Base-by-base conservation (phyloP, 1,284 basidiomycete species). In the Boletellus sp. region DNA sequence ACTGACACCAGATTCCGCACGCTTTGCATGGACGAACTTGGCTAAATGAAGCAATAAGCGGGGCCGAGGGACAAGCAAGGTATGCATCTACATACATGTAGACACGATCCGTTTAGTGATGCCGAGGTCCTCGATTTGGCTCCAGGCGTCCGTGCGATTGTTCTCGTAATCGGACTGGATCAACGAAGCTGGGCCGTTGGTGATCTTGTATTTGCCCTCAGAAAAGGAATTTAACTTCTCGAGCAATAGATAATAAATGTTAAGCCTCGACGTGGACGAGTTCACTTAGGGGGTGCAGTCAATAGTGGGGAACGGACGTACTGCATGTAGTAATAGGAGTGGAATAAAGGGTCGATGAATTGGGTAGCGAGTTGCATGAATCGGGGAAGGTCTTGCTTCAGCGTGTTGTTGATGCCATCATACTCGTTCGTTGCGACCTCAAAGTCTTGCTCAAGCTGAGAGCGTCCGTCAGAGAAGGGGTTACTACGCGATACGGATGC, bases 241-340 rank as follows among this genome's bases (percentile, higher is more conserved):
- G 55, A 96, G 79, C 66, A 97, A 85, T 54, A 96, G 76, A 71
- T 97, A 97, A 72, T 87, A 96, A 51, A 97, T 89, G 71, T 97
- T 97, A 60, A 96, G 74, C 71, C 89, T 95, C 38, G 46, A 40
- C 49, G 37, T 51, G n/a, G 46, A 35, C n/a, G 32, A 28, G 39
- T 22, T 47, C 44, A 40, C n/a, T 44, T 22, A 36, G 52, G 30
- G 38, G 32, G 53, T 44, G 32, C 13, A 42, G 16, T 3, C 28
- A 49, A 37, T 7, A 28, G 54, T 38, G 36, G 40, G 44, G 35
- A 58, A 37, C 42, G 30, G 38, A 83, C 91, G 64, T 61, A 94
- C 93, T 98, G 94, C 96, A 99, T 98, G 72, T 97, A 99, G 79
- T 93, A 99, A 79, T 96, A 95, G 22, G 93, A 96, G 66, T 97